Conservation (phyloP, 179 eudicot species). For the Drosera spatulata region DNA sequence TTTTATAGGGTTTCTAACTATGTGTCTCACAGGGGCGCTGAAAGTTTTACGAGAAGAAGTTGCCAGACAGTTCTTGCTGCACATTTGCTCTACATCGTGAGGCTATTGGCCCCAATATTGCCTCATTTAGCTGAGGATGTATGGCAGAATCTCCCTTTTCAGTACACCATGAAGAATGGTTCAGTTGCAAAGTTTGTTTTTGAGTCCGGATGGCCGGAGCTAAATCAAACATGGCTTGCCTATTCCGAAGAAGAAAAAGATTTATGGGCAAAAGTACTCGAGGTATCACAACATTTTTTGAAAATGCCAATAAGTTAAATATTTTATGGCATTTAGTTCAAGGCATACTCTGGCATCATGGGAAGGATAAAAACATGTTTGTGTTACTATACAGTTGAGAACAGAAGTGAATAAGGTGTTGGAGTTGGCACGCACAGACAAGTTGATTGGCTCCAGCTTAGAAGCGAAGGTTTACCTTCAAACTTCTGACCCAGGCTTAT, state of each 20-base stretch:
- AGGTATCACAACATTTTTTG: constrained; percentile 32
- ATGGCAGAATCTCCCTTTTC: constrained; percentile 92
- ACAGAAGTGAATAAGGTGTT: constrained; percentile 94
- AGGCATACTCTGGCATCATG: too few species aligned
- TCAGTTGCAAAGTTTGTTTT: constrained; percentile 57
- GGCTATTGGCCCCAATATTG: constrained; percentile 83
- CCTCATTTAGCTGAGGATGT: constrained; percentile 98
- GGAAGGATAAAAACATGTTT: too few species aligned
- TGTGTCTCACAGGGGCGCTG: constrained; percentile 45
- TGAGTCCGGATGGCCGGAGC: constrained; percentile 73
- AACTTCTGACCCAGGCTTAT: constrained; percentile 41
- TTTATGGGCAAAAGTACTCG: constrained; percentile 75
- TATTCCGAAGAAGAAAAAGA: constrained; percentile 62
- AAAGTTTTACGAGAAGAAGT: constrained; percentile 76
- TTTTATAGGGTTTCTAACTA: too few species aligned
- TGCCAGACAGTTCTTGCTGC: constrained; percentile 97
- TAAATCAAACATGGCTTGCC: constrained; percentile 62
- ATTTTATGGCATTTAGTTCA: not conserved
- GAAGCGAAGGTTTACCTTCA: constrained; percentile 95
- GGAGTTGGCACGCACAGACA: constrained; percentile 77
- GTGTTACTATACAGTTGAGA: constrained; percentile 46
- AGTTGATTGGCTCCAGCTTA: constrained; percentile 90
- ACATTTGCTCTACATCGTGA: constrained; percentile 66
- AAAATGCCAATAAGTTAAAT: not conserved
- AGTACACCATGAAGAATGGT: constrained; percentile 50